phyloP scores from a whole-genome alignment of 192 early-diverging fungal species.

The Coemansia sp. region DNA sequence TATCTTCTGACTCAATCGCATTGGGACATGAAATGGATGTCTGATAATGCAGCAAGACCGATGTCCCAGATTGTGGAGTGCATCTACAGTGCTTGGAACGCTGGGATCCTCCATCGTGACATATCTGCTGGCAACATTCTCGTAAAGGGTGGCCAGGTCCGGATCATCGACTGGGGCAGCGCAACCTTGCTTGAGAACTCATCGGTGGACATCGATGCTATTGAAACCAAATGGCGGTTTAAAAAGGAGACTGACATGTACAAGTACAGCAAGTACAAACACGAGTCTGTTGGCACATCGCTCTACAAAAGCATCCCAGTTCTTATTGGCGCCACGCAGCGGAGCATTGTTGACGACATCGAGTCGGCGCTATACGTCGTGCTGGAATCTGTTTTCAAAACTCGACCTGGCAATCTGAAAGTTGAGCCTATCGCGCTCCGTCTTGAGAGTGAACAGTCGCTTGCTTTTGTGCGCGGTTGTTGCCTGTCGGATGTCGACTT shows the following conservation, averaged over 20 bases:
- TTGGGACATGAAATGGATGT: neutral
- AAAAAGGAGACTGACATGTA: neutral
- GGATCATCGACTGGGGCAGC: conserved; percentile 1
- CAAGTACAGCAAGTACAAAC: neutral
- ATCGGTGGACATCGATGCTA: neutral
- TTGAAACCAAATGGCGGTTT: neutral
- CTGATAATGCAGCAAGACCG: neutral
- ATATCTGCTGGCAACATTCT: neutral
- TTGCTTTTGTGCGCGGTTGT: neutral
- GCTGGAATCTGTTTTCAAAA: neutral
- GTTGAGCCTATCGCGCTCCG: too few species aligned
- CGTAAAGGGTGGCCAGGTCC: neutral
- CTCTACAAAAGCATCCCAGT: neutral
- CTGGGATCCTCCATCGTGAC: conserved; percentile 3
- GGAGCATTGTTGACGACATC: neutral
- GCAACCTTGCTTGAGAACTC: neutral
- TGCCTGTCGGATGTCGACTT: neutral
- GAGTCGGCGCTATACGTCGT: conserved; percentile 1
- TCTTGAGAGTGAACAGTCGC: neutral
- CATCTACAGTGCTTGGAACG: neutral
- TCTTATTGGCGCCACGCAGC: neutral
- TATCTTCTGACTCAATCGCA: neutral
- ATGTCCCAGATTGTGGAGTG: neutral
- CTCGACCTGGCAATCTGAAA: neutral
- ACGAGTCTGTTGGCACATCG: neutral